phyloP scores from a whole-genome alignment of 164 flowering plant species.

The Taxillus chinensis region DNA sequence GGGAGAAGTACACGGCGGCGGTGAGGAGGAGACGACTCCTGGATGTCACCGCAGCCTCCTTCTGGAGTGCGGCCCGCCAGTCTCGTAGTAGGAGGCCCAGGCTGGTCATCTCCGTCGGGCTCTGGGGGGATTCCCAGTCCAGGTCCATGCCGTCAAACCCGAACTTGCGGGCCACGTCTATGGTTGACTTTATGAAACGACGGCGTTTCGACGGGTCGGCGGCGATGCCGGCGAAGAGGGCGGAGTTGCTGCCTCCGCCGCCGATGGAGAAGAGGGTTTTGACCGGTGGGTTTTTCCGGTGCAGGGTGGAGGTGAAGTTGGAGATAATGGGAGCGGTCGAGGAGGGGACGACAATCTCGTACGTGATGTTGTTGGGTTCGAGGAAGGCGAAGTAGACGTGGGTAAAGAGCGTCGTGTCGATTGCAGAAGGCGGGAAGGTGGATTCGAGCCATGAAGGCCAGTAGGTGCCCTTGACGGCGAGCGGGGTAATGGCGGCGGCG shows the following conservation, averaged over 20 bases:
- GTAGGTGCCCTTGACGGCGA: conserved; percentile 24
- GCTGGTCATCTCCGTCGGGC: conserved; percentile 29
- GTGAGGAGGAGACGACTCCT: conserved; percentile 33
- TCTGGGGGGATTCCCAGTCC: conserved; percentile 27
- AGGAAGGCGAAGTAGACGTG: conserved; percentile 46
- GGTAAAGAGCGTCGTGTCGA: conserved; percentile 33
- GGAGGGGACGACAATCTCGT: conserved; percentile 15
- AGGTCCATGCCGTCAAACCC: conserved; percentile 48
- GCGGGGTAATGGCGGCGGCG: neutral
- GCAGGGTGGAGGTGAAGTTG: conserved; percentile 37
- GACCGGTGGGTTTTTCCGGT: conserved; percentile 17
- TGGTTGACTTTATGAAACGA: conserved; percentile 29
- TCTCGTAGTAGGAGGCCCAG: conserved; percentile 16
- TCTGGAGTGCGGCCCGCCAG: conserved; percentile 31
- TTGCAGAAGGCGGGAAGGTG: conserved; percentile 29
- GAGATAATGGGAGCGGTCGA: conserved; percentile 8
- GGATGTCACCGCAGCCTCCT: conserved; percentile 20
- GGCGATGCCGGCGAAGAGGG: conserved; percentile 28
- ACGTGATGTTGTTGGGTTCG: conserved; percentile 25
- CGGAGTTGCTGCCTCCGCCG: conserved; percentile 21
- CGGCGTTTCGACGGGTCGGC: conserved; percentile 13
- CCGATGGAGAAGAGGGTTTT: conserved; percentile 42
- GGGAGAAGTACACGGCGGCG: conserved; percentile 47
- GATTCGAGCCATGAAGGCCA: conserved; percentile 28
- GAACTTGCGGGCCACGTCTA: conserved; percentile 27